Conservation (phyloP, 768 basidiomycete genomes). For the Gelatoporia subvermispora region DNA sequence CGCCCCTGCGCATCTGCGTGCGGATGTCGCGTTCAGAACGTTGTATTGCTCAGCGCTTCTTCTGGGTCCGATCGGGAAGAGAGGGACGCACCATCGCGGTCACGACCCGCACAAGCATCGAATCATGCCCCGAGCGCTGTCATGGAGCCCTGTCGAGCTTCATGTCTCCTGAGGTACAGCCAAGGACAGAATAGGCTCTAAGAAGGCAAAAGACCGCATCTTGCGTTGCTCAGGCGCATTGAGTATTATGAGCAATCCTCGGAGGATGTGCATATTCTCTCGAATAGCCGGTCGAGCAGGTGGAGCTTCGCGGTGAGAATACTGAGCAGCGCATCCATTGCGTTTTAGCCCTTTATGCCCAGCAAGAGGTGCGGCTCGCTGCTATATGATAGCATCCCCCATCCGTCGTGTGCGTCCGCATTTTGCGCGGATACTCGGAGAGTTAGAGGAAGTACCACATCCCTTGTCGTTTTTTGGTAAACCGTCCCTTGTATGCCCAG, state of each 20-base stretch:
- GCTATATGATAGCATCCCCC: background rate
- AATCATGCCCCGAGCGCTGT: constrained; percentile 11
- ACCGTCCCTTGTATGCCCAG: constrained; percentile 1
- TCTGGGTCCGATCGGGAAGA: too few relatives aligned
- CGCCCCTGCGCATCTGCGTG: background rate
- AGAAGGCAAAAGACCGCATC: too few relatives aligned
- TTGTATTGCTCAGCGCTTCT: background rate
- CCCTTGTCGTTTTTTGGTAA: background rate
- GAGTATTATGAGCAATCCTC: too few relatives aligned
- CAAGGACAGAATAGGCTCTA: constrained; percentile 2
- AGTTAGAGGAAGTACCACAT: background rate
- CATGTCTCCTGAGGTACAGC: constrained; percentile 6
- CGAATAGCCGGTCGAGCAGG: background rate
- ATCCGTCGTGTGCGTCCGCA: background rate
- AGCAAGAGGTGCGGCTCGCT: background rate
- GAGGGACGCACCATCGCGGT: constrained; percentile 1
- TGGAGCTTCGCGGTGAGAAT: background rate
- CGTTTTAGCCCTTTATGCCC: background rate
- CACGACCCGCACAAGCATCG: constrained; percentile 7
- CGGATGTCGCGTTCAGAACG: too few relatives aligned
- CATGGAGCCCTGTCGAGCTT: constrained; percentile 4
- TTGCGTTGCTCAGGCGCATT: too few relatives aligned
- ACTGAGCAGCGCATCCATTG: background rate
- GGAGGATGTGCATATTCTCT: too few relatives aligned
- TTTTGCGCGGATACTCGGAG: background rate